phyloP scores from a whole-genome alignment of 2,329 filamentous ascomycete species.

The Epichloe baconii region DNA sequence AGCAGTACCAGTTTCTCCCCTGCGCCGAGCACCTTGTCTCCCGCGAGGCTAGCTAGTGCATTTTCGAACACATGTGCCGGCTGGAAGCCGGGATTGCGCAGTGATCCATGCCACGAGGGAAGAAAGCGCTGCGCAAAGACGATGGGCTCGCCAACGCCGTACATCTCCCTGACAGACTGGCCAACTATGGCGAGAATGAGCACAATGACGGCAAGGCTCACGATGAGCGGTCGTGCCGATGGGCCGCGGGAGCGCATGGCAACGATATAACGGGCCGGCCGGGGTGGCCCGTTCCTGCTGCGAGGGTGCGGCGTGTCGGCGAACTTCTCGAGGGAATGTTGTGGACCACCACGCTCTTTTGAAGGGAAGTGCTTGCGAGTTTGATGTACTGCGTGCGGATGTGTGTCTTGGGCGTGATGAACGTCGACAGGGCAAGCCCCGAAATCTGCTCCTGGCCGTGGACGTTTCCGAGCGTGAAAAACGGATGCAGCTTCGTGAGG shows the following conservation, averaged over 20 bases:
- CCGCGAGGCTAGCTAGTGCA: conserved; percentile 26
- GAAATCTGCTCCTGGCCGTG: conserved; percentile 45
- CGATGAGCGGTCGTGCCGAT: conserved; percentile 36
- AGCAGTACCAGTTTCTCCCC: conserved; percentile 28
- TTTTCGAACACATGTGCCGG: conserved; percentile 15
- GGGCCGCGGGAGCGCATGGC: conserved; percentile 41
- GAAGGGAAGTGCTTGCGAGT: conserved; percentile 69
- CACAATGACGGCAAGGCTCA: conserved; percentile 42
- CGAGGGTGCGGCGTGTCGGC: conserved; percentile 21
- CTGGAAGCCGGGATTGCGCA: conserved; percentile 14
- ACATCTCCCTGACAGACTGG: conserved; percentile 51
- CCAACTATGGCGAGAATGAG: conserved; percentile 49
- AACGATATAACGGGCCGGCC: conserved; percentile 57
- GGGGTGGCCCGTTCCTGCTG: conserved; percentile 26
- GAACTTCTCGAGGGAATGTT: conserved; percentile 49
- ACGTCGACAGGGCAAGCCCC: conserved; percentile 43
- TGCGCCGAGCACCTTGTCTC: conserved; percentile 17
- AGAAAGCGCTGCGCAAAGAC: conserved; percentile 43
- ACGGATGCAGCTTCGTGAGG: conserved; percentile 36
- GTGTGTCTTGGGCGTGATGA: conserved; percentile 38
- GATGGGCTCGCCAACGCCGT: conserved; percentile 41
- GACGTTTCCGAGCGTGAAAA: conserved; percentile 39
- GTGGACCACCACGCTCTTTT: conserved; percentile 68
- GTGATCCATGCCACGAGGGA: conserved; percentile 29
- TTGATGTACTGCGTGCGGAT: conserved; percentile 37